Percentiles rank a stretch among this genome's conserved stretches.
Conservation (phyloP, 306 rosid genomes). For the Vachellia collinsii region DNA sequence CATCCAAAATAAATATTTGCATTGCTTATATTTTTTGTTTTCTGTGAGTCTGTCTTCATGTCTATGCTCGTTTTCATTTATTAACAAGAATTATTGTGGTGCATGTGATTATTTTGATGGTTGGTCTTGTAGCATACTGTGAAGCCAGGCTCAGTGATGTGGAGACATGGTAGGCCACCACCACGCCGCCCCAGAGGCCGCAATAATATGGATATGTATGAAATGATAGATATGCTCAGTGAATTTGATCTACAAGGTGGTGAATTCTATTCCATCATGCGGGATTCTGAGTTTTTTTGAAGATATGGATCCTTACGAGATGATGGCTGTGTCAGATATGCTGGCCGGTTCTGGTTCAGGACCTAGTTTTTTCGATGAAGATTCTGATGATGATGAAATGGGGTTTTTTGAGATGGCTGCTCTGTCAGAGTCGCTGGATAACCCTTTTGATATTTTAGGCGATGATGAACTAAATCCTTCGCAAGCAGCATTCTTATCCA, state of each 20-base stretch:
- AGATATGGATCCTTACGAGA: conserved; percentile 40
- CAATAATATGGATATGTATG: conserved; percentile 34
- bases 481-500: conserved; percentile 43
- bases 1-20: background rate
- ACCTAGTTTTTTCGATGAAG: conserved; percentile 34
- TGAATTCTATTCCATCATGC: conserved; percentile 32
- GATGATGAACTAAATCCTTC: conserved; percentile 36
- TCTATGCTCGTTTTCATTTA: background rate
- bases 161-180: conserved; percentile 46
- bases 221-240: conserved; percentile 42
- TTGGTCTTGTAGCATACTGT: conserved; percentile 48
- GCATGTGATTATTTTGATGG: conserved; percentile 5
- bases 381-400: conserved; percentile 37
- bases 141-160: conserved; percentile 49
- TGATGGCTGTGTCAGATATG: conserved; percentile 42
- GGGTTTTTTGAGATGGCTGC: conserved; percentile 36
- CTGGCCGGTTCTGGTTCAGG: conserved; percentile 31
- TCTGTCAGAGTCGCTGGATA: conserved; percentile 37
- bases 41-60: background rate
- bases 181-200: conserved; percentile 35
- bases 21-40: background rate
- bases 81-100: background rate
- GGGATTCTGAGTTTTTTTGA: background rate
- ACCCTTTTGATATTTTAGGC: conserved; percentile 34
- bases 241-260: conserved; percentile 43